Base-by-base conservation (phyloP, 2,329 filamentous ascomycete species). In the Gaeumannomyces tritici region DNA sequence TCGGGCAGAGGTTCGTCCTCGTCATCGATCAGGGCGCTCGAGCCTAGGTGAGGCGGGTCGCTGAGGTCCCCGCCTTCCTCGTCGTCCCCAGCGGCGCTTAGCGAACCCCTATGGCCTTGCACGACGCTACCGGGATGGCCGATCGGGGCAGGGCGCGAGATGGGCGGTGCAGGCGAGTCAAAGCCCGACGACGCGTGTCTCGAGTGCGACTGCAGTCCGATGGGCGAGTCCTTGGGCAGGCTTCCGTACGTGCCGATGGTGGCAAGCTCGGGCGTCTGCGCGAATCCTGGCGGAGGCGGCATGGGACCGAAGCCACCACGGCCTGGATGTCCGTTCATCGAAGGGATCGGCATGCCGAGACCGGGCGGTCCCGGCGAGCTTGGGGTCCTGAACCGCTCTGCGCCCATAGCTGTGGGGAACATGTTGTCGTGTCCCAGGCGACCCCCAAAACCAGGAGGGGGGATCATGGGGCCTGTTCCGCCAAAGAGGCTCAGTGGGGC, bases 11-110 rank as follows among this genome's bases (percentile, higher is more conserved):
- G 83, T 71, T 79, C 89, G 75, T 79, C 90, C 69, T 87, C n/a
- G 70, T 96, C 92, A 65, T 88, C 88, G 58, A 98, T 79, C 15
- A 99, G 79, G 15, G 93, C 95, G 69, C 91, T 93, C 74, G 93
- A 98, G 15, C 95, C 95, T 29, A 99, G 81, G 68, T 95, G 92
- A 64, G 62, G 56, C 2, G 60, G n/a, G 26, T 29, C 33, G 26
- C 57, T 60, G 24, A 88, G 84, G 65, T 87, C 89, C 62, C 90
- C 77, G 59, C 90, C 85, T 62, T 93, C 91, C 26, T 91, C 78
- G 62, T 88, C 86, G 31, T 78, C 76, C 29, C 81, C 79, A 1
- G 73, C 70, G 1, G 73, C 70, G 12, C 63, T 64, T 11, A 70
- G 70, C 64, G 69, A 63, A 59, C 69, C 69, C 60, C 77, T 76